Conservation (phyloP, 306 rosid genomes). For the Medicago lupulina region DNA sequence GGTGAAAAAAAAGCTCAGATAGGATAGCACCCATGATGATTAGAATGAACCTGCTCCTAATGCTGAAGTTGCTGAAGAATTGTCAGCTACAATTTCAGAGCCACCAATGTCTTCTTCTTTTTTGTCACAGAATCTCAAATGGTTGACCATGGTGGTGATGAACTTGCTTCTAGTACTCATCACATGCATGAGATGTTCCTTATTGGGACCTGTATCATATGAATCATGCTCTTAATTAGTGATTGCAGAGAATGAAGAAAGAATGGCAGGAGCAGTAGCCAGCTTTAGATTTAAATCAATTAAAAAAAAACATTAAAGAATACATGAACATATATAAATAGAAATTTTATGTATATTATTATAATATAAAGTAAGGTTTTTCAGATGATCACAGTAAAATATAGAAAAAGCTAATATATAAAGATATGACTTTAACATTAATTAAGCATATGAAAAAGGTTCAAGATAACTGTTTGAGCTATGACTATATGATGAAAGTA, state of each 20-base stretch:
- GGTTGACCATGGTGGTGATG: conserved; percentile 42
- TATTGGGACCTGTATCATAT: conserved; percentile 51
- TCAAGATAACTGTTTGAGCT: conserved; percentile 4
- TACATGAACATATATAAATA: not conserved
- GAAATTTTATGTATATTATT: not conserved
- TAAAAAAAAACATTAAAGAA: not conserved
- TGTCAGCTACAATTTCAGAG: conserved; percentile 47
- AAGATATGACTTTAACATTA: conserved; percentile 34
- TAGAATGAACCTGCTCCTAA: conserved; percentile 36
- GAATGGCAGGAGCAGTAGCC: conserved; percentile 50
- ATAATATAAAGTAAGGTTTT: conserved; percentile 34
- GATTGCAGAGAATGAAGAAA: conserved; percentile 49
- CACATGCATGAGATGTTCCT: conserved; percentile 49
- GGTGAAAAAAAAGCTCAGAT: conserved; percentile 70
- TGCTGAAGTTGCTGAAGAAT: not conserved
- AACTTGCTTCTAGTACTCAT: conserved; percentile 20
- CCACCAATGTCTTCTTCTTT: conserved; percentile 44
- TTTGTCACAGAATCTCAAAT: conserved; percentile 42
- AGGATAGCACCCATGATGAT: conserved; percentile 75
- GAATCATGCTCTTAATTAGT: conserved; percentile 43
- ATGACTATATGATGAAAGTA: conserved; percentile 11
- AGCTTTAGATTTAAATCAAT: conserved; percentile 44
- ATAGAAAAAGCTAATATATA: conserved; percentile 22
- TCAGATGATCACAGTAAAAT: too few relatives aligned
- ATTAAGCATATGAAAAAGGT: conserved; percentile 35